Evolutionary conservation across 176 grass and related monocot genomes (phyloP).

Genomic region (Leersia perrieri): DNA sequence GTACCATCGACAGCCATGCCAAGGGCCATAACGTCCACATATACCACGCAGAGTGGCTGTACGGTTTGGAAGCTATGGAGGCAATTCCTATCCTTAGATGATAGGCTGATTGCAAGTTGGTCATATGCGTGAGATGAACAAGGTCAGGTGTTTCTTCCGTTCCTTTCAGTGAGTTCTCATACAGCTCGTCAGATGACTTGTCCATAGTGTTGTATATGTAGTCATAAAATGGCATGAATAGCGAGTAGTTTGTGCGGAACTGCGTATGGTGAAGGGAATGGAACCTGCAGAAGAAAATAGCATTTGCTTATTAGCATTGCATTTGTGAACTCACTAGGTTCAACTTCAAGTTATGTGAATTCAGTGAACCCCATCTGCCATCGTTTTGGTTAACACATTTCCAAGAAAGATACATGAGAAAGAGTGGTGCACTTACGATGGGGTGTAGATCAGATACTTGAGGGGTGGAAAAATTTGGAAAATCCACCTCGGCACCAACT

Average conservation of each 20-base stretch:
- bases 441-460: constrained; percentile 97
- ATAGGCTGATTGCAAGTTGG: constrained; percentile 66
- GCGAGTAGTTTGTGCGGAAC: constrained; percentile 90
- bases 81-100: constrained; percentile 80
- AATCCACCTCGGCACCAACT: constrained; percentile 79
- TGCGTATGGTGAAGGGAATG: constrained; percentile 97
- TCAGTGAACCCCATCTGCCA: not conserved
- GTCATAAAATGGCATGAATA: constrained; percentile 97
- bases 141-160: constrained; percentile 66
- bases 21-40: constrained; percentile 58
- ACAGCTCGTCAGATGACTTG: constrained; percentile 75
- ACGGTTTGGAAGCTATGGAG: constrained; percentile 78
- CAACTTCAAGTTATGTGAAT: not conserved
- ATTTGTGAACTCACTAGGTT: not conserved
- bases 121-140: constrained; percentile 84
- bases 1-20: constrained; percentile 64
- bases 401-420: not conserved
- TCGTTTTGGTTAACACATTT: not conserved
- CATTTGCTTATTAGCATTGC: not conserved
- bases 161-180: constrained; percentile 62
- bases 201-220: constrained; percentile 86
- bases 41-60: constrained; percentile 46
- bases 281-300: constrained; percentile 48
- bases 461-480: constrained; percentile 79
- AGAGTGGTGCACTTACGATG: constrained; percentile 65